These are phyloP conservation scores for Sextonia rubra DNA, from an alignment of 164 flowering plant genomes.

Conservation along the genomic window DNA sequence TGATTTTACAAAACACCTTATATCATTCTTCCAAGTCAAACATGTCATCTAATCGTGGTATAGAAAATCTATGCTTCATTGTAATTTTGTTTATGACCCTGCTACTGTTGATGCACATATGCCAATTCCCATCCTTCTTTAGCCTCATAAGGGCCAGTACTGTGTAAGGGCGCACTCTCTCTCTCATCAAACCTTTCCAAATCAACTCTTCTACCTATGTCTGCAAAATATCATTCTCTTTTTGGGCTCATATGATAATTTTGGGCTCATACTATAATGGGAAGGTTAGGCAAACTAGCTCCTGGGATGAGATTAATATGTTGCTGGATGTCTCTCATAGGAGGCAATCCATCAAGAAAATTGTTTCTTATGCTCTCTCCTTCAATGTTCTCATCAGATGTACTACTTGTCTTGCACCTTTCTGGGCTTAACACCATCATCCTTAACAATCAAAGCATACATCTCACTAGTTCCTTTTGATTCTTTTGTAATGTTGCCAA, in stretches of 20 bases:
- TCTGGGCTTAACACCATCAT: neutral
- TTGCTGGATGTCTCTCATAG: neutral
- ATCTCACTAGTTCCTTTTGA: neutral
- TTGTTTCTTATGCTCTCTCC: neutral
- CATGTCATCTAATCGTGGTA: neutral
- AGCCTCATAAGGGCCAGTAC: neutral
- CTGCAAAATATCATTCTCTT: neutral
- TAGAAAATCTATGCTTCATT: no score
- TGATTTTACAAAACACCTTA: neutral
- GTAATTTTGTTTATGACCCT: conserved; percentile 8
- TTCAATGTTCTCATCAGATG: neutral
- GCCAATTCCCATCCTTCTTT: conserved; percentile 9
- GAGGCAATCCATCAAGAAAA: neutral
- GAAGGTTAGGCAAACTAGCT: neutral
- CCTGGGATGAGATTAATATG: neutral
- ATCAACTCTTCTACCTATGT: neutral
- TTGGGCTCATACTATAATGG: neutral
- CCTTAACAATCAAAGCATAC: neutral
- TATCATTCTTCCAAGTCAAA: neutral
- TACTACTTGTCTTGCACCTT: neutral
- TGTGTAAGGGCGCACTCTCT: neutral
- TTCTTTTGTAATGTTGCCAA: neutral
- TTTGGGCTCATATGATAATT: neutral
- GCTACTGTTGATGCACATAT: conserved; percentile 2
- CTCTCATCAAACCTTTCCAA: neutral